phyloP scores from a whole-genome alignment of 2,329 filamentous ascomycete species.

The Neonectria coccinea region DNA sequence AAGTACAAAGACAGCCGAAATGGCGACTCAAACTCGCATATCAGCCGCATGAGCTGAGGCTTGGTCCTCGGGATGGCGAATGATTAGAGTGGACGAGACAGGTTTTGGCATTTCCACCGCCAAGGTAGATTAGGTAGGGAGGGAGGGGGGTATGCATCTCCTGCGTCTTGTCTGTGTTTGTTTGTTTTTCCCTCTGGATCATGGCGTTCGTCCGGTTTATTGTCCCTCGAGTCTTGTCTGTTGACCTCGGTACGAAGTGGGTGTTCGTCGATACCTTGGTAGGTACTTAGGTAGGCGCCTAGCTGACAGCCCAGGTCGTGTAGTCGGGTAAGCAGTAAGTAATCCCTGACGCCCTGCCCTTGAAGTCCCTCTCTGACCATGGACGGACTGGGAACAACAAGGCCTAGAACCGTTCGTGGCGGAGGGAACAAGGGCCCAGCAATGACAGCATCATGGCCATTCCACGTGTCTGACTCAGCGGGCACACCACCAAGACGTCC shows the following conservation, averaged over 20 bases:
- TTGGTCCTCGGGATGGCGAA: no score
- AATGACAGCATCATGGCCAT: conserved; percentile 10
- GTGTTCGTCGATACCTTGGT: no score
- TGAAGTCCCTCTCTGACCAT: neutral
- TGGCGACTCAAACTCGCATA: neutral
- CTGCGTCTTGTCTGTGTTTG: no score
- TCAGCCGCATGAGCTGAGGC: neutral
- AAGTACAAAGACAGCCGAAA: neutral
- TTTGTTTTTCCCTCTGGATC: no score
- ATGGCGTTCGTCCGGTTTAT: no score
- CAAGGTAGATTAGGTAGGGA: neutral
- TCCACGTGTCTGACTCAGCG: conserved; percentile 29
- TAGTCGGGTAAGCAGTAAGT: conserved; percentile 4
- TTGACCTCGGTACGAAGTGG: no score
- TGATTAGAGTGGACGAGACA: no score
- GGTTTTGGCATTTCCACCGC: no score
- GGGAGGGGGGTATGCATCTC: no score
- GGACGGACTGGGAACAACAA: neutral
- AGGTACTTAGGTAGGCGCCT: no score
- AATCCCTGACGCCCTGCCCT: neutral
- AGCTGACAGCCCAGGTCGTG: neutral
- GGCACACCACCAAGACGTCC: neutral
- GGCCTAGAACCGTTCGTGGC: neutral
- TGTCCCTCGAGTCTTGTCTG: no score
- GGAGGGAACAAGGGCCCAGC: no score